phyloP scores from a whole-genome alignment of 345 rosid genomes.

The Aurinia saxatilis region DNA sequence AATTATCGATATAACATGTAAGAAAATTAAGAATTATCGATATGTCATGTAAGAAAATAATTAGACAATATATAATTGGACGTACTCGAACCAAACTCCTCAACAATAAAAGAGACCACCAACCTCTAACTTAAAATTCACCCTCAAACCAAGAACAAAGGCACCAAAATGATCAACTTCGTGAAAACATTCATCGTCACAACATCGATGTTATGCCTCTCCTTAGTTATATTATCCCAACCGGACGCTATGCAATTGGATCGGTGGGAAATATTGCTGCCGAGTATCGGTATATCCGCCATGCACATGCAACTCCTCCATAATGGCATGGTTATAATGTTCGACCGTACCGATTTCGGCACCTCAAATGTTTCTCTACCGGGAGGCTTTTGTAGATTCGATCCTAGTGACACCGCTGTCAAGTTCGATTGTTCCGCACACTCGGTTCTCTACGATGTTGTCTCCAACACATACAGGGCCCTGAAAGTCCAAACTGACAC shows the following conservation, averaged over 20 bases:
- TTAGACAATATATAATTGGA: slow-evolving; percentile 5
- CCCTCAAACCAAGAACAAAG: slow-evolving; percentile 16
- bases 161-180: slow-evolving; percentile 15
- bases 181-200: slow-evolving; percentile 8
- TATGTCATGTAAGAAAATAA: background rate
- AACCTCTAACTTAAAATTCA: slow-evolving; percentile 22
- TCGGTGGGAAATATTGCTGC: slow-evolving; percentile 24
- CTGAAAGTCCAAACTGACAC: slow-evolving; percentile 57
- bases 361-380: slow-evolving; percentile 62
- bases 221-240: background rate
- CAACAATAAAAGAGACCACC: slow-evolving; percentile 21
- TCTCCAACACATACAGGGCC: slow-evolving; percentile 51
- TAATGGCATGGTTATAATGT: slow-evolving; percentile 56
- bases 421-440: slow-evolving; percentile 71
- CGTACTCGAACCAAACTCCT: slow-evolving; percentile 9
- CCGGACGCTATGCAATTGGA: slow-evolving; percentile 13
- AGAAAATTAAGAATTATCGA: no score
- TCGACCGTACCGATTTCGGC: slow-evolving; percentile 81
- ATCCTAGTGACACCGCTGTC: slow-evolving; percentile 20
- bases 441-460: slow-evolving; percentile 57
- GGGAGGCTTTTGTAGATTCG: slow-evolving; percentile 38
- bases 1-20: background rate
- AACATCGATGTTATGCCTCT: slow-evolving; percentile 10
- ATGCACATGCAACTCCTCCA: slow-evolving; percentile 86
- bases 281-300: slow-evolving; percentile 74